phyloP scores from a whole-genome alignment of 495 filamentous ascomycete genomes.

The Stereocaulon alpinum region DNA sequence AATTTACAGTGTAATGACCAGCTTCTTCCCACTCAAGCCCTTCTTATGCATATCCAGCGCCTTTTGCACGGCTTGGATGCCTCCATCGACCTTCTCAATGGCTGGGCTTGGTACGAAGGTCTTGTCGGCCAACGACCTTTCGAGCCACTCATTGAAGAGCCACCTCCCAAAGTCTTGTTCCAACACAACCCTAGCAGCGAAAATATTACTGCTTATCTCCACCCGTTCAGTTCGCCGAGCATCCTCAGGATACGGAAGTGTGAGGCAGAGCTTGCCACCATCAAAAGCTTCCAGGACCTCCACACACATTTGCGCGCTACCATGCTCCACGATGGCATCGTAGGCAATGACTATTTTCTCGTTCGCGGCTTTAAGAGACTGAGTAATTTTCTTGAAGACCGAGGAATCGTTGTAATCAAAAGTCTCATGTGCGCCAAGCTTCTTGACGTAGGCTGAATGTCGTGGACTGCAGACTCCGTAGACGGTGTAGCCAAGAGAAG shows the following conservation, averaged over 20 bases:
- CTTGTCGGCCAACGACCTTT: conserved; percentile 17
- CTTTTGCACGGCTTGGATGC: conserved; percentile 18
- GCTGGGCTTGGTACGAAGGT: conserved; percentile 20
- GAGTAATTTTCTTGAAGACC: conserved; percentile 26
- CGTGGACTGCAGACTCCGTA: conserved; percentile 27
- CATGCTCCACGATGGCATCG: conserved; percentile 17
- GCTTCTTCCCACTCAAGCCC: conserved; percentile 22
- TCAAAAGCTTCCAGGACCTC: conserved; percentile 28
- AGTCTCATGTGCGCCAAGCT: conserved; percentile 26
- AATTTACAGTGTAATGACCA: conserved; percentile 18
- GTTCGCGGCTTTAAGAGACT: conserved; percentile 21
- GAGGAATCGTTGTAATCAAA: conserved; percentile 29
- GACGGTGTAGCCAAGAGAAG: conserved; percentile 27
- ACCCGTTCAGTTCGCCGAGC: conserved; percentile 16
- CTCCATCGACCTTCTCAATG: conserved; percentile 22
- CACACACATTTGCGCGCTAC: conserved; percentile 17
- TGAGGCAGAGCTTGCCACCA: conserved; percentile 28
- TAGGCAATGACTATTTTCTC: conserved; percentile 10
- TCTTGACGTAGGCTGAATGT: conserved; percentile 29
- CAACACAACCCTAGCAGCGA: conserved; percentile 2
- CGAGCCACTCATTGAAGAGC: conserved; percentile 23
- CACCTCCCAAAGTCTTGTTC: conserved; percentile 20
- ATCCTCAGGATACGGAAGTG: conserved; percentile 19
- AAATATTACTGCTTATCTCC: not conserved
- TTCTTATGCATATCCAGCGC: conserved; percentile 20